These are phyloP conservation scores for Cercospora canescens DNA, from an alignment of 2,329 filamentous ascomycete genomes.

Conservation along the genomic window DNA sequence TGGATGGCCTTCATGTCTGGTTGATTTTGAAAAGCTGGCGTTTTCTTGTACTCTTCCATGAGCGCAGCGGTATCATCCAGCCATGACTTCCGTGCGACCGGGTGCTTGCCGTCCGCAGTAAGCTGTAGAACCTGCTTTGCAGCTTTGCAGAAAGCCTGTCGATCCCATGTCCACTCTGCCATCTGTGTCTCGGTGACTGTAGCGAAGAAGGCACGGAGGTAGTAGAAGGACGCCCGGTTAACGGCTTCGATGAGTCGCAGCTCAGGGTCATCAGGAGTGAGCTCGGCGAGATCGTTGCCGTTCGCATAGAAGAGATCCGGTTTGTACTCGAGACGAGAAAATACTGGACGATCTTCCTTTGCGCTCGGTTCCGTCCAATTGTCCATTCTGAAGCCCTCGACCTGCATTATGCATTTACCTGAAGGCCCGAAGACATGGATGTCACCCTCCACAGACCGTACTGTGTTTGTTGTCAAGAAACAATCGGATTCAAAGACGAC, in stretches of 20 bases:
- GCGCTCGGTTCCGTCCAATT: constrained; percentile 17
- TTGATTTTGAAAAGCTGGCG: constrained; percentile 13
- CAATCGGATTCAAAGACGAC: constrained; percentile 22
- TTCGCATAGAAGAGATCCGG: constrained; percentile 21
- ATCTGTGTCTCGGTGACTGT: constrained; percentile 11
- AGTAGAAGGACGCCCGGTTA: constrained; percentile 20
- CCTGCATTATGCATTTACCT: constrained; percentile 13
- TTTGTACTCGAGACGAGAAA: constrained; percentile 18
- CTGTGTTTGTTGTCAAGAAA: constrained; percentile 21
- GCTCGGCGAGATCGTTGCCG: constrained; percentile 13
- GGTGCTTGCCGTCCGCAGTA: constrained; percentile 18
- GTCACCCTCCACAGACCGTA: constrained; percentile 21
- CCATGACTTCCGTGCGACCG: constrained; percentile 12
- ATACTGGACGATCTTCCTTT: constrained; percentile 19
- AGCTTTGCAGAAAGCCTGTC: constrained; percentile 19
- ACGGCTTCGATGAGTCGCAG: constrained; percentile 19
- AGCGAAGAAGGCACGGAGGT: constrained; percentile 19
- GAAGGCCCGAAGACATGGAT: constrained; percentile 27
- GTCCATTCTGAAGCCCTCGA: constrained; percentile 24
- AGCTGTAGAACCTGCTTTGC: constrained; percentile 11
- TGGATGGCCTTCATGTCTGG: constrained; percentile 21
- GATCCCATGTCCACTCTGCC: constrained; percentile 21
- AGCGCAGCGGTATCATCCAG: constrained; percentile 14
- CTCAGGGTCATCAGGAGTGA: constrained; percentile 14
- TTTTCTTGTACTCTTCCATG: constrained; percentile 19